phyloP scores from a whole-genome alignment of 306 rosid genomes.

The Adenanthera pavonina region DNA sequence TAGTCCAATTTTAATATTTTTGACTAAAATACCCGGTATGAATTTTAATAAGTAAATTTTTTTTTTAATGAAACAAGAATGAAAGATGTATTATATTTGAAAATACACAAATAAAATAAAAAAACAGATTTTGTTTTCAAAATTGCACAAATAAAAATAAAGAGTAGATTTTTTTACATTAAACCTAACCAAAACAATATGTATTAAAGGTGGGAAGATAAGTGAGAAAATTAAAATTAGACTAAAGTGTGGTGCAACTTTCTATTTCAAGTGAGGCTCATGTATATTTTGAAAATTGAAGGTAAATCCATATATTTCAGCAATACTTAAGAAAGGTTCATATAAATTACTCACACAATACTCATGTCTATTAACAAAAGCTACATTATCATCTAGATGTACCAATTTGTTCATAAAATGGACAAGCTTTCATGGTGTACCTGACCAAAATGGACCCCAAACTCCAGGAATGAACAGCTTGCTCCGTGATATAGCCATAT shows the following conservation, averaged over 20 bases:
- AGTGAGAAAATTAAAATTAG: background rate
- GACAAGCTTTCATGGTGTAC: slow-evolving; percentile 47
- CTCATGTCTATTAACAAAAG: slow-evolving; percentile 24
- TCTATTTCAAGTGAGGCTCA: background rate
- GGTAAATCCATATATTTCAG: background rate
- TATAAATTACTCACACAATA: background rate
- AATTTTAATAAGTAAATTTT: background rate
- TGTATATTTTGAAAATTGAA: background rate
- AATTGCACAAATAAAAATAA: background rate
- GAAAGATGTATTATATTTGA: background rate
- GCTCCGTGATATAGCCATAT: slow-evolving; percentile 83
- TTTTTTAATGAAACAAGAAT: too few species aligned
- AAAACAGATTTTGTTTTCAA: background rate
- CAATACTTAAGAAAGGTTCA: background rate
- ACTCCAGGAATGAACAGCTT: slow-evolving; percentile 96
- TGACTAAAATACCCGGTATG: background rate
- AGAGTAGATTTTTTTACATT: background rate
- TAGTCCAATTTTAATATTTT: background rate
- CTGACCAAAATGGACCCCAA: slow-evolving; percentile 99
- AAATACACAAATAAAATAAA: too few species aligned
- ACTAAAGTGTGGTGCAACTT: background rate
- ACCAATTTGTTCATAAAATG: slow-evolving; percentile 31
- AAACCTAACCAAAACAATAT: background rate
- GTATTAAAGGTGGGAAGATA: background rate
- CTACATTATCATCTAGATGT: slow-evolving; percentile 9